A percentile compares a stretch with the other conserved stretches of the same genome.
Evolutionary conservation across 2,329 filamentous ascomycete genomes (phyloP).

Genomic region (Lachnellula suecica): DNA sequence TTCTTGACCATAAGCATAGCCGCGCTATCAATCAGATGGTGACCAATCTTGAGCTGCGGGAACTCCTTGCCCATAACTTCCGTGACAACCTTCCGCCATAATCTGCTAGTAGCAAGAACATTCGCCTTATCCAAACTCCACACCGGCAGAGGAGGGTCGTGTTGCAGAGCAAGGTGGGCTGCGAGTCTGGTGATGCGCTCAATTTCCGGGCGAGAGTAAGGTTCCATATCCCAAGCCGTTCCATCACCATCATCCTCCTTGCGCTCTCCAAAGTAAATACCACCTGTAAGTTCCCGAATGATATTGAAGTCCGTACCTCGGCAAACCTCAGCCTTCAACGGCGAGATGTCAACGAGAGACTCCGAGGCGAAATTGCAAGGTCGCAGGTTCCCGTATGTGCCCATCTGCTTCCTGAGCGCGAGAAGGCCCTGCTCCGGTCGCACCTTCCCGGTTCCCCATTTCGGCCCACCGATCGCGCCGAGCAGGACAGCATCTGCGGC

Average conservation of each 20-base stretch:
- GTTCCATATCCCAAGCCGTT: constrained; percentile 79
- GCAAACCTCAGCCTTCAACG: constrained; percentile 83
- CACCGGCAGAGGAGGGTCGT: constrained; percentile 74
- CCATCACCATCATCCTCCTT: constrained; percentile 76
- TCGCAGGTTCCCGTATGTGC: constrained; percentile 90
- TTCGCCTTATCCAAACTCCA: constrained; percentile 96
- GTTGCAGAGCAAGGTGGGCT: constrained; percentile 75
- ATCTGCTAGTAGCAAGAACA: constrained; percentile 82
- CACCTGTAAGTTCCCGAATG: constrained; percentile 86
- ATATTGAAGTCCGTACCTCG: constrained; percentile 88
- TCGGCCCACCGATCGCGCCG: constrained; percentile 89
- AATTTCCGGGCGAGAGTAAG: constrained; percentile 81
- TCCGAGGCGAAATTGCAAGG: constrained; percentile 95
- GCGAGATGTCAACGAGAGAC: constrained; percentile 78
- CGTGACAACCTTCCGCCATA: constrained; percentile 86
- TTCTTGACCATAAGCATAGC: constrained; percentile 98
- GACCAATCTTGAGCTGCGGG: constrained; percentile 77
- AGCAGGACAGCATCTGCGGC: constrained; percentile 86
- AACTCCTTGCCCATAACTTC: constrained; percentile 88
- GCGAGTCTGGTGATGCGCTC: constrained; percentile 84
- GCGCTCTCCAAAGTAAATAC: constrained; percentile 93
- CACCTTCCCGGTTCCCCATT: constrained; percentile 90
- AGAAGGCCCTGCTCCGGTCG: constrained; percentile 93
- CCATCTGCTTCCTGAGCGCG: constrained; percentile 87
- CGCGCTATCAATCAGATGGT: constrained; percentile 94